Evolutionary conservation across 169 alveolate species (phyloP).

Genomic region (Plasmodium ovale): DNA sequence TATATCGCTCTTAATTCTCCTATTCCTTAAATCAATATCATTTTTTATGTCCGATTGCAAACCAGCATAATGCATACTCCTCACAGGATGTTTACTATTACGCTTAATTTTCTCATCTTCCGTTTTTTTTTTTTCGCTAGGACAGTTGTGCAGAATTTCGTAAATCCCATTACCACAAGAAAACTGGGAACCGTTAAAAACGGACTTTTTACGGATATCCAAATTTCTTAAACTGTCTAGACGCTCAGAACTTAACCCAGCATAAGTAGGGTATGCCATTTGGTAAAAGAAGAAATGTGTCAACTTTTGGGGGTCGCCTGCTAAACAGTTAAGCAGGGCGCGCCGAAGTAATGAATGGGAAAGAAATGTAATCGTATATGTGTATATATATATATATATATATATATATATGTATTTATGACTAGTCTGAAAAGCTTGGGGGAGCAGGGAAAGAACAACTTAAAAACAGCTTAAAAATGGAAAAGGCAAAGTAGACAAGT

Average conservation of each 20-base stretch:
- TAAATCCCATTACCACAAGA: slow-evolving; percentile 52
- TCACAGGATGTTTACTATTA: slow-evolving; percentile 12
- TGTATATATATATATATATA: neutral
- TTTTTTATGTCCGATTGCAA: slow-evolving; percentile 44
- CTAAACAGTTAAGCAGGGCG: slow-evolving; percentile 2
- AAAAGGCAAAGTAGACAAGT: too few relatives aligned
- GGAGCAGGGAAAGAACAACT: too few relatives aligned
- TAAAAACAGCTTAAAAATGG: too few relatives aligned
- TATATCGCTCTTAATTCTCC: slow-evolving; percentile 35
- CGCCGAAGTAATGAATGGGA: neutral
- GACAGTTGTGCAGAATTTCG: slow-evolving; percentile 48
- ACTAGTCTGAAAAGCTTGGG: too few relatives aligned
- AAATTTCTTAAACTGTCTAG: slow-evolving; percentile 31
- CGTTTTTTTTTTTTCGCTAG: slow-evolving; percentile 17
- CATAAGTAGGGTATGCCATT: slow-evolving; percentile 52
- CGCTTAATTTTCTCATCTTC: neutral
- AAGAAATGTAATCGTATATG: neutral
- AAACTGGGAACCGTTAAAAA: slow-evolving; percentile 21
- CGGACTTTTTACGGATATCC: slow-evolving; percentile 39
- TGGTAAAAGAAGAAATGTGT: neutral
- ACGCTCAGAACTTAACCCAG: slow-evolving; percentile 73
- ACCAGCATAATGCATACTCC: slow-evolving; percentile 37
- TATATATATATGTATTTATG: neutral
- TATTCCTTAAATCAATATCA: slow-evolving; percentile 25
- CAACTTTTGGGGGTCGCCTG: neutral